Conservation (phyloP, 768 basidiomycete genomes). For the Gymnopilus dilepis region DNA sequence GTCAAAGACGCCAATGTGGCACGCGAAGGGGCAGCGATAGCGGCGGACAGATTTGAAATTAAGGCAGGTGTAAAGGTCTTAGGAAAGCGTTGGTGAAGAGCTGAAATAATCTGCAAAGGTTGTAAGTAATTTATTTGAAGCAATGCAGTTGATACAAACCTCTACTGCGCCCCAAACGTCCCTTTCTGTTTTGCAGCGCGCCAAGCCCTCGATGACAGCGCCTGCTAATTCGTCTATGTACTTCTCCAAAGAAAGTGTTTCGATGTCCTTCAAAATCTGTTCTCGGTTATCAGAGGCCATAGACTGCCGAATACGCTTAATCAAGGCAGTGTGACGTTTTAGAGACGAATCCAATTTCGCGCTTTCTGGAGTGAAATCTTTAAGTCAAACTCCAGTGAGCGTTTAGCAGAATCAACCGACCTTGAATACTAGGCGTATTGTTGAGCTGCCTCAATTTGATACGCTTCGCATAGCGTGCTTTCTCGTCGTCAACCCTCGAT, state of each 20-base stretch:
- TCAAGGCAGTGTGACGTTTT: conserved; percentile 94
- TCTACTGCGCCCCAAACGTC: conserved; percentile 94
- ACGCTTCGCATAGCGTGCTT: conserved; percentile 59
- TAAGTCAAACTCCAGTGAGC: conserved; percentile 6
- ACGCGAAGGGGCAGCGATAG: conserved; percentile 64
- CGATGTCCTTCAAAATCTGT: conserved; percentile 91
- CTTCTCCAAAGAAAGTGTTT: conserved; percentile 89
- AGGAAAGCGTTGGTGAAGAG: conserved; percentile 87
- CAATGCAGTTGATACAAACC: conserved; percentile 47
- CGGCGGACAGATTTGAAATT: conserved; percentile 59
- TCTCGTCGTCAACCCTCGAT: conserved; percentile 48
- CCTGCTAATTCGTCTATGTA: conserved; percentile 94
- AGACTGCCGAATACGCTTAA: conserved; percentile 90
- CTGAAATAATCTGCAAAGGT: conserved; percentile 74
- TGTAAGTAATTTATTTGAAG: conserved; percentile 5
- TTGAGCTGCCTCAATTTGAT: conserved; percentile 64
- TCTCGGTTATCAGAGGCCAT: conserved; percentile 83
- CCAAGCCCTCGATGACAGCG: conserved; percentile 84
- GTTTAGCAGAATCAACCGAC: conserved; percentile 36
- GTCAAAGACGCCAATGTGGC: conserved; percentile 59
- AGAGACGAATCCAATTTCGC: conserved; percentile 91
- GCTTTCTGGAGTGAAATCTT: conserved; percentile 52
- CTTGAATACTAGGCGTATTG: conserved; percentile 49
- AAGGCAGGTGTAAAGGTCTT: conserved; percentile 78
- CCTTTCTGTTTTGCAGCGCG: conserved; percentile 88